These are phyloP conservation scores for Torrubiellomyces zombiae DNA, from an alignment of 2,329 filamentous ascomycete genomes.

Conservation along the genomic window DNA sequence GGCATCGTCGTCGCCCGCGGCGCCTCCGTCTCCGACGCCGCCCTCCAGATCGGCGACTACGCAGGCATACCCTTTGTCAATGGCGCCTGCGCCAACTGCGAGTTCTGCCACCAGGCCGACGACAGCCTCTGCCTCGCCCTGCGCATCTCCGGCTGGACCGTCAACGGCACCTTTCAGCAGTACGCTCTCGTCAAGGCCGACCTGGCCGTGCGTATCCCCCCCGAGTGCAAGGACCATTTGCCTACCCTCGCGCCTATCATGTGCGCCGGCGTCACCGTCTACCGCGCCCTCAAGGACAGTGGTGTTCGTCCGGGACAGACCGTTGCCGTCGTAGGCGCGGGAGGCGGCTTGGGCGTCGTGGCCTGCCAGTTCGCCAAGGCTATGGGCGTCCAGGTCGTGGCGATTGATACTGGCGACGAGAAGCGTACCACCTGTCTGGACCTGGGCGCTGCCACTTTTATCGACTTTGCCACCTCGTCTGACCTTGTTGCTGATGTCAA, in stretches of 20 bases:
- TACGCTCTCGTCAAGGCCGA: conserved; percentile 78
- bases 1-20: conserved; percentile 71
- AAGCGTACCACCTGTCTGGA: conserved; percentile 54
- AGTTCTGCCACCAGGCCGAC: conserved; percentile 65
- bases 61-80: conserved; percentile 92
- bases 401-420: conserved; percentile 69
- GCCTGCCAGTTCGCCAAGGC: conserved; percentile 80
- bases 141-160: conserved; percentile 73
- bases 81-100: conserved; percentile 67
- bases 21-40: conserved; percentile 57
- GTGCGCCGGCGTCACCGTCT: conserved; percentile 75
- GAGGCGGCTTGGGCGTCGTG: conserved; percentile 63
- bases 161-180: conserved; percentile 87
- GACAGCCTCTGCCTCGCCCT: conserved; percentile 70
- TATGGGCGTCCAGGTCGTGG: conserved; percentile 69
- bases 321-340: conserved; percentile 73
- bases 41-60: conserved; percentile 67
- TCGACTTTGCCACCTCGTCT: conserved; percentile 65
- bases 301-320: conserved; percentile 56
- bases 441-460: conserved; percentile 55
- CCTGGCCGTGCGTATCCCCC: conserved; percentile 68
- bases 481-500: conserved; percentile 77
- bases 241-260: conserved; percentile 67
- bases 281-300: conserved; percentile 83
- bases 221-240: conserved; percentile 56